Conservation (phyloP, 75 land plant genomes). For the Sequoia sempervirens region DNA sequence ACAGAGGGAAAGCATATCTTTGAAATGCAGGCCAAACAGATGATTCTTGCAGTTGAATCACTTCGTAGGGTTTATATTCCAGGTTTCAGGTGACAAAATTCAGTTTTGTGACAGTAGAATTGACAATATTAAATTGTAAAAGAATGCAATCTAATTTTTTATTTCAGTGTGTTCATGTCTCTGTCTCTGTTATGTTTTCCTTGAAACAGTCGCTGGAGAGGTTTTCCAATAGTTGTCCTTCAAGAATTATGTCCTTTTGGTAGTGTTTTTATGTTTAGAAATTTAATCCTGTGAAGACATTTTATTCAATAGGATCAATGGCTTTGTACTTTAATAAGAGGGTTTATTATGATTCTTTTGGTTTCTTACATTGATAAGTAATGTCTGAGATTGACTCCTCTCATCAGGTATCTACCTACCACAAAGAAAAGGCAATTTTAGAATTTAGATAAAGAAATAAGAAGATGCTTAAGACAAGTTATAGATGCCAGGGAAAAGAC, state of each 20-base stretch:
- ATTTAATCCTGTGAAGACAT: background rate
- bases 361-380: too few relatives aligned
- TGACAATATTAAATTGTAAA: background rate
- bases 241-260: conserved; percentile 37
- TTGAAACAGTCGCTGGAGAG: too few relatives aligned
- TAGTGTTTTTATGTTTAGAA: conserved; percentile 42
- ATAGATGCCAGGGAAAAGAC: conserved; percentile 22
- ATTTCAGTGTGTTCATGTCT: background rate
- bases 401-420: conserved; percentile 60
- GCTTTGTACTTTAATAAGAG: background rate
- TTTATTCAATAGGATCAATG: background rate
- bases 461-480: conserved; percentile 11
- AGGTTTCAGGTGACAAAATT: background rate
- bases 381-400: background rate
- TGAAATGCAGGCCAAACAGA: conserved; percentile 14
- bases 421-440: conserved; percentile 39
- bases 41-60: background rate
- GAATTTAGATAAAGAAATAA: conserved; percentile 55
- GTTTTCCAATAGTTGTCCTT: background rate
- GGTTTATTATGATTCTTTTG: background rate
- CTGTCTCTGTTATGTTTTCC: too few relatives aligned
- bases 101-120: background rate
- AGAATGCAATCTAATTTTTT: background rate
- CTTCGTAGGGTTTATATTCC: background rate
- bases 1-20: conserved; percentile 25